Conservation (phyloP, 1,139 yeast species). For the Blastobotrys malaysiensis region DNA sequence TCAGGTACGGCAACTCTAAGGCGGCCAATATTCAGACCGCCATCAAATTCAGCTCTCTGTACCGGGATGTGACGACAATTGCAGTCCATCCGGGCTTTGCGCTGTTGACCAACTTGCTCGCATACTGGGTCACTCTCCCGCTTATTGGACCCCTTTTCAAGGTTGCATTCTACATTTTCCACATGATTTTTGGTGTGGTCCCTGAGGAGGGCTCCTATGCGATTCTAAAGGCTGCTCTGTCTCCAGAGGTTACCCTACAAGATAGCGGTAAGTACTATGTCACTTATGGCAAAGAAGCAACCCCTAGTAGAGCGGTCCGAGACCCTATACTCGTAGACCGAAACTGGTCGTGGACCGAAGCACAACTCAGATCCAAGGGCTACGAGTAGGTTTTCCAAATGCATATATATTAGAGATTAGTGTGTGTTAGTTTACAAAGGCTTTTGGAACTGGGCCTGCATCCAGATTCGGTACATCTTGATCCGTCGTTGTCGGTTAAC, state of each 20-base stretch:
- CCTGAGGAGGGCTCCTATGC: conserved; percentile 69
- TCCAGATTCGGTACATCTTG: conserved; percentile 96
- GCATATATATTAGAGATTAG: neutral
- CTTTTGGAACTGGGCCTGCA: conserved; percentile 71
- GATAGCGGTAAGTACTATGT: conserved; percentile 68
- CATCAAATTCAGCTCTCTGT: conserved; percentile 56
- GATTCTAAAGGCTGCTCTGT: conserved; percentile 58
- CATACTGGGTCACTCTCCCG: conserved; percentile 76
- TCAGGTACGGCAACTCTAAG: conserved; percentile 75
- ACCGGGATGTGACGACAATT: conserved; percentile 59
- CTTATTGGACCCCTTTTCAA: conserved; percentile 62
- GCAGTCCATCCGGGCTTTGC: conserved; percentile 86
- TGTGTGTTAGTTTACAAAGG: conserved; percentile 25
- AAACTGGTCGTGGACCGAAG: conserved; percentile 83
- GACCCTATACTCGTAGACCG: conserved; percentile 59
- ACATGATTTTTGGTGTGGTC: conserved; percentile 62
- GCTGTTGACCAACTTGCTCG: conserved; percentile 67
- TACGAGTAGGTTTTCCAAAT: neutral
- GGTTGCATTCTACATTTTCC: conserved; percentile 55
- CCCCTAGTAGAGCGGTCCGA: conserved; percentile 54
- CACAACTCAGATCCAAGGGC: conserved; percentile 51
- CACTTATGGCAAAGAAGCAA: conserved; percentile 51
- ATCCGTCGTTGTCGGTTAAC: conserved; percentile 88
- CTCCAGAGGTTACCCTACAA: conserved; percentile 45
- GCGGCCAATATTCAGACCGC: conserved; percentile 74